Evolutionary conservation across 371 early-diverging fungal species (phyloP), one percentile per base, ranked within the genome.

Genomic region (Syncephalastrum contaminatum): DNA sequence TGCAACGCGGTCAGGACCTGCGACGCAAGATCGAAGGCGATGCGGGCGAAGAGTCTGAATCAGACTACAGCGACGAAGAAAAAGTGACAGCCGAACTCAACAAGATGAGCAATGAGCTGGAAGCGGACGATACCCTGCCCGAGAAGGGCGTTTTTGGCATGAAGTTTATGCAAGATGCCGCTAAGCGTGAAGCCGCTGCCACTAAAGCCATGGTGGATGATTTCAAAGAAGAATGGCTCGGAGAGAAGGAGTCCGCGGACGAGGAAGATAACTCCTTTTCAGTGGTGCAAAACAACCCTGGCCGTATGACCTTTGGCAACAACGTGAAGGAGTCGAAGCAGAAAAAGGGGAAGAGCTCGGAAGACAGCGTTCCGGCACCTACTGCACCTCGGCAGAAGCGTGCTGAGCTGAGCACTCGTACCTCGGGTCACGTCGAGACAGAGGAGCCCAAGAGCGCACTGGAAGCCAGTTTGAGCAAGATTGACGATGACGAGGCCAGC

Each of bases 91-190:
- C 60, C 6, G 69, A 73, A 8, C 51, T 83, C 45, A 72, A 58
- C 48, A 59, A 77, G 27, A 63, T 86, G 15, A 69, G 75, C 49
- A 66, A 70, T 1, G 77, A 75, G 21, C 48, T 81, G 36, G 71
- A 77, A 46, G 67, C 74, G 12, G 83, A 80, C 46, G 80, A 73
- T 30, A 72, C 72, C 59, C 70, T 70, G 43, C 85, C 87, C n/a
- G 75, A 72, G 50, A 94, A 90, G 75, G 95, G 95, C 19, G 59
- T 98, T 27, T 87, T 93, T 60, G 87, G 81, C 7, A 97, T 98
- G 97, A 97, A 97, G 72, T 98, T 98, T 63, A 98, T 98, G 98
- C 91, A 93, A 69, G 83, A 82, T 51, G 92, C 86, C 54, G 81
- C 82, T 45, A 73, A 86, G 55, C 65, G 77, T 43, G 70, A 84